Evolutionary conservation across 2,329 filamentous ascomycete genomes (phyloP), one percentile per base, ranked within the genome.

Genomic region (Venturia oleaginea): DNA sequence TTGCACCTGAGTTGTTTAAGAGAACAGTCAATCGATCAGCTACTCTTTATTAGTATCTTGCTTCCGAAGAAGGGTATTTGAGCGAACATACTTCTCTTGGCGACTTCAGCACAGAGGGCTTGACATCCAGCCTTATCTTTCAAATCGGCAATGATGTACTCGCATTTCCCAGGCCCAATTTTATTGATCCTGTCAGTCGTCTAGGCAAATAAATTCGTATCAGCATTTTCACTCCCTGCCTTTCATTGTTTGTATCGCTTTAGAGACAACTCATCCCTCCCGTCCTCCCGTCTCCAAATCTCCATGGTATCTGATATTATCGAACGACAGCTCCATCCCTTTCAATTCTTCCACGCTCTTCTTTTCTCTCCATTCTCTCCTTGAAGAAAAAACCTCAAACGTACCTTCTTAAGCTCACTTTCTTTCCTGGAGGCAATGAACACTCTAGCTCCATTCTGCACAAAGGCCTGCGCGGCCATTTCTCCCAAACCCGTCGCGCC

Each of bases 351-450:
- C 42, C 42, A 19, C 13, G 34, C 34, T 37, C 34, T 13, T 37
- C 5, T 37, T 37, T 13, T 37, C 34, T 37, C 34, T 40, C 24
- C 4, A 19, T 3, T 13, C 19, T 34, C 42, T 15, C 43, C 22
- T 22, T 17, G 30, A 32, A 43, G n/a, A 42, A 24, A 24, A 17
- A 55, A 61, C 37, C 8, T 19, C 22, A 51, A 46, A 61, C 38
- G 19, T 65, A 66, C 65, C 65, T 66, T 70, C 40, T 80, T 77
- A 64, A 81, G 78, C 42, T 82, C 79, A 66, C 77, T 75, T 65
- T 79, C 78, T 71, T 83, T 82, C 60, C 81, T 78, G 11, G 77
- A 79, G n/a, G 81, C 81, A 66, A 83, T 83, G 70, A 82, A 78
- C 61, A 83, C 81, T 15, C 73, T 79, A 6, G 81, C 79, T 32